These are phyloP conservation scores for Epichloe bromicola DNA, from an alignment of 2,329 filamentous ascomycete genomes.

Conservation along the genomic window DNA sequence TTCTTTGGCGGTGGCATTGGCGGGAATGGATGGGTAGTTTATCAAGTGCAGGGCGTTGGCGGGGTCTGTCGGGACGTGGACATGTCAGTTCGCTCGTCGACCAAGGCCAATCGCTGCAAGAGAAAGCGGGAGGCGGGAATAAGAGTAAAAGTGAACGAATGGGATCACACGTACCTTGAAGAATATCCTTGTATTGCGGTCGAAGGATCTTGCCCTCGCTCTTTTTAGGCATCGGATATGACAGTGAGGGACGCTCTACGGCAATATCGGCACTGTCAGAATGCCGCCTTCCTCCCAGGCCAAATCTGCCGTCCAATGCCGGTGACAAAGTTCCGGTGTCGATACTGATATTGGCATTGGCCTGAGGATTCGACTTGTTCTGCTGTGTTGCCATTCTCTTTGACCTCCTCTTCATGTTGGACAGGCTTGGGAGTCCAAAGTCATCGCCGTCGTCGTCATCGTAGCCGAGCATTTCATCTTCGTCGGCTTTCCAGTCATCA, in stretches of 20 bases:
- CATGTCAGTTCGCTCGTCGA: background rate
- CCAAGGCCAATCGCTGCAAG: background rate
- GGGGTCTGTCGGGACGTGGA: conserved; percentile 44
- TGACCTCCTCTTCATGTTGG: conserved; percentile 72
- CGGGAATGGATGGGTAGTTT: conserved; percentile 63
- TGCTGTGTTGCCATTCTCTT: conserved; percentile 35
- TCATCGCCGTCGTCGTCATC: conserved; percentile 87
- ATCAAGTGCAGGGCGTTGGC: conserved; percentile 93
- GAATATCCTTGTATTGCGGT: conserved; percentile 94
- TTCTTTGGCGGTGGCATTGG: conserved; percentile 68
- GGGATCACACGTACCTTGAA: conserved; percentile 43
- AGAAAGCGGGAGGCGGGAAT: background rate
- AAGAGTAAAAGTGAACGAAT: background rate
- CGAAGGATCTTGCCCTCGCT: conserved; percentile 88
- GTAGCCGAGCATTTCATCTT: conserved; percentile 66
- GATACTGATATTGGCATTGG: background rate
- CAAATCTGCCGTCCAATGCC: conserved; percentile 23
- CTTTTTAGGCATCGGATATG: conserved; percentile 80
- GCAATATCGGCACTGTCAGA: conserved; percentile 90
- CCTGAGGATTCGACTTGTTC: conserved; percentile 9
- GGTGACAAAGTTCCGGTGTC: conserved; percentile 22
- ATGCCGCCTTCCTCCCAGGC: conserved; percentile 40
- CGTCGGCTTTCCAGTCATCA: conserved; percentile 67
- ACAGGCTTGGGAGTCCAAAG: conserved; percentile 85
- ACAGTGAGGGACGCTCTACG: conserved; percentile 69